Base-by-base conservation (phyloP, 78 protist genomes). In the Speleostelium caveatum region DNA sequence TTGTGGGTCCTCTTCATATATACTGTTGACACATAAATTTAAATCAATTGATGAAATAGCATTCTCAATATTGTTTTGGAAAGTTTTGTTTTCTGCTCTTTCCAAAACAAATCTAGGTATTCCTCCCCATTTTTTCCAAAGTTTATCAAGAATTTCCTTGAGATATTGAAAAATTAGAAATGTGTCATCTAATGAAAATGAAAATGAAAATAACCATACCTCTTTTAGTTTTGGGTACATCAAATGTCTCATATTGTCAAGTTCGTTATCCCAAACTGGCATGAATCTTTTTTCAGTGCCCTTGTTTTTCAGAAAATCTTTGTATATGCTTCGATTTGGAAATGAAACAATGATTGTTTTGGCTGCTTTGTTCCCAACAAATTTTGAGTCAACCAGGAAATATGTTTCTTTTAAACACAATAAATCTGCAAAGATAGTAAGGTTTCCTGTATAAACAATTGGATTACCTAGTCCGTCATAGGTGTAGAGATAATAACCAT, bases 71-170 rank as follows among this genome's bases (percentile, higher is more conserved):
- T n/a, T n/a, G n/a, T n/a, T n/a, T n/a, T n/a, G 53, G 53, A 14
- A 14, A 14, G 53, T 45, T 45, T 45, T 45, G 6, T 45, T 45
- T 6, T 45, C n/a, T 45, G 53, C 80, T 8, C 16, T 56, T 32
- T 73, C 80, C 26, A 73, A 55, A 32, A 73, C 80, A 35, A 73
- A 73, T 21, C 80, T 8, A 5, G 80, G 80, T 22, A 73, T 56
- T 12, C 80, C 80, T 17, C 80, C 80, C 80, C 80, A 73, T 38
- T 73, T 73, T 3, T 7, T 28, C 58, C 61, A 72, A 51, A 53
- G 63, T 7, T 53, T 39, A n/a, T 72, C 78, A 28, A 72, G 58
- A 19, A 32, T 28, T 28, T 6, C 62, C 78, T 72, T 7, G 10
- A 45, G n/a, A 19, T 6, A 19, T 19, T n/a, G 6, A 58, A 58